phyloP scores from a whole-genome alignment of 768 basidiomycete genomes.

The Grammothele lineata region DNA sequence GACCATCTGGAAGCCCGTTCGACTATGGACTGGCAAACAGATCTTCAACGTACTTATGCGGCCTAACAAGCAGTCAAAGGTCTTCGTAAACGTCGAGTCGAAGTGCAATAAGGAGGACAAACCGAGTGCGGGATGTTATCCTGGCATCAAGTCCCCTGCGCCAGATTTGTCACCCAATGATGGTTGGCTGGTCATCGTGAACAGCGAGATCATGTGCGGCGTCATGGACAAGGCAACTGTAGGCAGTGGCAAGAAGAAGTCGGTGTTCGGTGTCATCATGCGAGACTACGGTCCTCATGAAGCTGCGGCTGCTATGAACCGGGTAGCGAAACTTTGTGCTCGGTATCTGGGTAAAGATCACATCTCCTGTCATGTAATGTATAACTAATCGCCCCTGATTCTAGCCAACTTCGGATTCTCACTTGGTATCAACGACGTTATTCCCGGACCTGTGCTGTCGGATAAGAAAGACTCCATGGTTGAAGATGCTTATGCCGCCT shows the following conservation, averaged over 20 bases:
- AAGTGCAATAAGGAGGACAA: slow-evolving; percentile 91
- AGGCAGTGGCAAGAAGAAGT: slow-evolving; percentile 98
- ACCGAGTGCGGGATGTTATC: slow-evolving; percentile 58
- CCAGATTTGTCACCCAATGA: slow-evolving; percentile 94
- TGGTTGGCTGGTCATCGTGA: slow-evolving; percentile 94
- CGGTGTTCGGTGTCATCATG: slow-evolving; percentile 96
- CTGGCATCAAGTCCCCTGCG: slow-evolving; percentile 59
- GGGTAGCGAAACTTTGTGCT: slow-evolving; percentile 92
- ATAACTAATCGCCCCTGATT: slow-evolving; percentile 9
- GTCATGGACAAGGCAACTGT: slow-evolving; percentile 98
- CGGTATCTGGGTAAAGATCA: slow-evolving; percentile 72
- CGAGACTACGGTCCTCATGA: slow-evolving; percentile 95
- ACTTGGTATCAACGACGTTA: slow-evolving; percentile 97
- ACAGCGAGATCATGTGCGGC: slow-evolving; percentile 99
- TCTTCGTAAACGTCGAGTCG: slow-evolving; percentile 92
- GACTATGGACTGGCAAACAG: slow-evolving; percentile 98
- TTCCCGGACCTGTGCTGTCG: slow-evolving; percentile 83
- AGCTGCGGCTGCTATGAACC: slow-evolving; percentile 93
- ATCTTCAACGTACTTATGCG: slow-evolving; percentile 97
- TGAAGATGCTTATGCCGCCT: slow-evolving; percentile 82
- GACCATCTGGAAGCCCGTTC: slow-evolving; percentile 86
- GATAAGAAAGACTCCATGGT: slow-evolving; percentile 82
- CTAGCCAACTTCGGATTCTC: slow-evolving; percentile 98
- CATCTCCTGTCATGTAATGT: background rate
- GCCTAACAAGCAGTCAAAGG: slow-evolving; percentile 77